These are phyloP conservation scores for Colletotrichum salicis DNA, from an alignment of 2,329 filamentous ascomycete genomes.

Conservation along the genomic window DNA sequence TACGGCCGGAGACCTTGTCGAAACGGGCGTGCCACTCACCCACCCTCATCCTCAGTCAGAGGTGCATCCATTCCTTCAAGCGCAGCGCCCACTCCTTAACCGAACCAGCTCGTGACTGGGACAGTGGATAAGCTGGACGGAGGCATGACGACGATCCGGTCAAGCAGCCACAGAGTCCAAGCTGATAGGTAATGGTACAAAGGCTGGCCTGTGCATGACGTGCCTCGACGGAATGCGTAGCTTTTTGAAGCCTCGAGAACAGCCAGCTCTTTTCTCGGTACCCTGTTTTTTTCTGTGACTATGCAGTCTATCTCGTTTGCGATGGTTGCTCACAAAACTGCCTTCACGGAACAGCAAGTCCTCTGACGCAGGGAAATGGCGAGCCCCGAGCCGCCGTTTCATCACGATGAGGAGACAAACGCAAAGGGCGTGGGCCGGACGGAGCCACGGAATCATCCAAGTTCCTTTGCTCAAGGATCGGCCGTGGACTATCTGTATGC, in stretches of 20 bases:
- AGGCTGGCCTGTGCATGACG: slow-evolving; percentile 30
- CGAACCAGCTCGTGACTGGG: slow-evolving; percentile 20
- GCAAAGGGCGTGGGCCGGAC: slow-evolving; percentile 6
- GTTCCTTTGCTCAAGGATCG: slow-evolving; percentile 19
- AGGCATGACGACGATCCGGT: slow-evolving; percentile 2
- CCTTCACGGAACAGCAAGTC: background rate
- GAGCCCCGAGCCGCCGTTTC: slow-evolving; percentile 28
- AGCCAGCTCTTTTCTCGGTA: background rate
- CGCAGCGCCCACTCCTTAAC: background rate
- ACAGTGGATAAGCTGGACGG: slow-evolving; percentile 5
- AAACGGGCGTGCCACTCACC: slow-evolving; percentile 28
- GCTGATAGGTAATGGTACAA: slow-evolving; percentile 10
- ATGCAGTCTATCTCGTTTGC: background rate
- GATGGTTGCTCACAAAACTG: background rate
- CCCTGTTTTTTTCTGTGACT: background rate
- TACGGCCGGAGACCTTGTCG: slow-evolving; percentile 27
- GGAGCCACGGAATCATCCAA: slow-evolving; percentile 17
- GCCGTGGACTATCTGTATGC: slow-evolving; percentile 1
- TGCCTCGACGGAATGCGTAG: slow-evolving; percentile 11
- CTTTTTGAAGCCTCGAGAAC: background rate
- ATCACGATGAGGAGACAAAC: slow-evolving; percentile 12
- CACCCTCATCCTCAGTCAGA: slow-evolving; percentile 28
- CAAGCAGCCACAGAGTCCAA: slow-evolving; percentile 8
- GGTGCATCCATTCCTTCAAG: slow-evolving; percentile 21
- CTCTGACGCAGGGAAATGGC: background rate